phyloP scores from a whole-genome alignment of 2,329 filamentous ascomycete genomes.

The Knufia fluminis region DNA sequence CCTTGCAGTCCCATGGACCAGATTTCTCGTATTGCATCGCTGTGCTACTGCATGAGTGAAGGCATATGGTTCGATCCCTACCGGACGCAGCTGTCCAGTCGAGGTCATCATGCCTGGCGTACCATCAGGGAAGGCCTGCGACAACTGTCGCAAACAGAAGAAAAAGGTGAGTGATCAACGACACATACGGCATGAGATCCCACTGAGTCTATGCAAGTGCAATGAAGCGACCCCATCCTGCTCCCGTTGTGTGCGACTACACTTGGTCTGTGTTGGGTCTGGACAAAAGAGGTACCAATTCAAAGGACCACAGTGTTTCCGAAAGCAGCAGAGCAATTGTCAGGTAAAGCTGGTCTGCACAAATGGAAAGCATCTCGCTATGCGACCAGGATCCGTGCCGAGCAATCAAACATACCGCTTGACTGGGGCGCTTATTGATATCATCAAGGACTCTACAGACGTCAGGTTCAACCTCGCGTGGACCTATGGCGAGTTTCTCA shows the following conservation, averaged over 20 bases:
- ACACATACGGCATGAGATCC: not conserved
- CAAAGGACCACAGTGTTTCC: slow-evolving; percentile 1
- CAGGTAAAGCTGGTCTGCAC: not conserved
- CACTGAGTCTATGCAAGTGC: slow-evolving; percentile 17
- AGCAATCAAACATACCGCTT: slow-evolving; percentile 10
- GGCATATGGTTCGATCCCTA: too few species aligned
- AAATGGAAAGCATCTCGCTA: too few species aligned
- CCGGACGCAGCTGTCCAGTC: too few species aligned
- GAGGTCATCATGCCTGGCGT: slow-evolving; percentile 4
- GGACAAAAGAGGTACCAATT: slow-evolving; percentile 24
- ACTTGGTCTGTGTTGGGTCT: slow-evolving; percentile 21
- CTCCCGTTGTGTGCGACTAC: slow-evolving; percentile 21
- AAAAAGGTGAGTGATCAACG: not conserved
- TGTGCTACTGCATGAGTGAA: too few species aligned
- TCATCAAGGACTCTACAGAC: slow-evolving; percentile 19
- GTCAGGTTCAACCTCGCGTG: slow-evolving; percentile 23
- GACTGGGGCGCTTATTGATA: slow-evolving; percentile 13
- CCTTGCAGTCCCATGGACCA: too few species aligned
- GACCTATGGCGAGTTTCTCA: slow-evolving; percentile 21
- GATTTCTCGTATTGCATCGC: too few species aligned
- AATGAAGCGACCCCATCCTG: slow-evolving; percentile 23
- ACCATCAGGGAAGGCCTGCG: not conserved
- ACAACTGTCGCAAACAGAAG: slow-evolving; percentile 6
- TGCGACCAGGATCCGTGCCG: too few species aligned
- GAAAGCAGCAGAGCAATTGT: not conserved